Percentiles rank a stretch among this genome's conserved stretches.
phyloP scores from a whole-genome alignment of 768 basidiomycete species.

The Astraeus odoratus region DNA sequence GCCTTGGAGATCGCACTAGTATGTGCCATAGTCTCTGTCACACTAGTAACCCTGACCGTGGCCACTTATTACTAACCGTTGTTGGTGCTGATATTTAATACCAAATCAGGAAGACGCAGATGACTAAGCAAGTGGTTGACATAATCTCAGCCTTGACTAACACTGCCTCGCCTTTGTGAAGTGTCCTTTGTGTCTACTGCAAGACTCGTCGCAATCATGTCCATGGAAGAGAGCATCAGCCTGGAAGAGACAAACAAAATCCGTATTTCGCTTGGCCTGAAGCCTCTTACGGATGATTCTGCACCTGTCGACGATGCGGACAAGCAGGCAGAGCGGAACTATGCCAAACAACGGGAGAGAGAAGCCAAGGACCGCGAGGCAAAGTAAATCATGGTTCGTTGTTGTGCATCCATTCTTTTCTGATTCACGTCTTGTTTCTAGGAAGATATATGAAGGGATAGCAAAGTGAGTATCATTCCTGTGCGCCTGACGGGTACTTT shows the following conservation, averaged over 20 bases:
- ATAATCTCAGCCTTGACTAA: no score
- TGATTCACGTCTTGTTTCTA: conserved; percentile 27
- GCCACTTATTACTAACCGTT: no score
- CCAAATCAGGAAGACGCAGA: no score
- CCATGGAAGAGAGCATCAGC: conserved; percentile 84
- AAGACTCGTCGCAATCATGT: conserved; percentile 29
- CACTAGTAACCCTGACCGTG: no score
- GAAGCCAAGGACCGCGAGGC: conserved; percentile 66
- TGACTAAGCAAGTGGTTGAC: no score
- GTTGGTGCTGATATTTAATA: no score
- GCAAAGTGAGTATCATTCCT: conserved; percentile 73
- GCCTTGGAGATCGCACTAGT: no score
- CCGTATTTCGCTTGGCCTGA: conserved; percentile 88
- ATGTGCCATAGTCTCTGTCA: no score
- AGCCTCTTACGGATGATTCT: conserved; percentile 82
- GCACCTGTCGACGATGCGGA: conserved; percentile 69
- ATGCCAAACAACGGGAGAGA: conserved; percentile 59
- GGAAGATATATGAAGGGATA: conserved; percentile 68
- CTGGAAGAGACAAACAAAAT: conserved; percentile 96
- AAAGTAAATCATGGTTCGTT: conserved; percentile 49
- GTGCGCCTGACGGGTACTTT: conserved; percentile 34
- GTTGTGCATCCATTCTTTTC: conserved; percentile 6
- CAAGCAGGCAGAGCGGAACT: conserved; percentile 83
- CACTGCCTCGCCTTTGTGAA: no score
- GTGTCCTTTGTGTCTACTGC: not conserved